Percentiles rank a stretch among this genome's conserved stretches.
phyloP scores from a whole-genome alignment of 768 basidiomycete species.

The Lenzites betulinus region DNA sequence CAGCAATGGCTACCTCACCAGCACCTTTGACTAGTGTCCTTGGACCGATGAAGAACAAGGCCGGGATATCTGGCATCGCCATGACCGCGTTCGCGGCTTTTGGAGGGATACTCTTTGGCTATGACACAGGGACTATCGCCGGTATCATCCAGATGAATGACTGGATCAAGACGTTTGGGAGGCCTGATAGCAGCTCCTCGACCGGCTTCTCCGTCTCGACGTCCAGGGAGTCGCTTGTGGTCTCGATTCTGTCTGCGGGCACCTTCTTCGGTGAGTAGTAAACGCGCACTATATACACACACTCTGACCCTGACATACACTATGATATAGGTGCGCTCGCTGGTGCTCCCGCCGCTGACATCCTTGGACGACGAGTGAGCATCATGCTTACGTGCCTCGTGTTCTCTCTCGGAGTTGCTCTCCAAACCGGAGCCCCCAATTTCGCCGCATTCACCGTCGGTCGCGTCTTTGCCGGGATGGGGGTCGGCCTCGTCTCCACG shows the following conservation, averaged over 20 bases:
- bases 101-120: slow-evolving; percentile 18
- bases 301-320: background rate
- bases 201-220: slow-evolving; percentile 5
- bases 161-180: slow-evolving; percentile 41
- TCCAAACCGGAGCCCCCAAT: slow-evolving; percentile 18
- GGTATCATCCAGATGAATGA: slow-evolving; percentile 65
- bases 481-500: slow-evolving; percentile 75
- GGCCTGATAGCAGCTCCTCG: slow-evolving; percentile 19
- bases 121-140: slow-evolving; percentile 78
- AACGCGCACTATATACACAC: background rate
- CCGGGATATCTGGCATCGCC: slow-evolving; percentile 13
- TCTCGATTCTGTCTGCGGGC: slow-evolving; percentile 76
- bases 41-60: background rate
- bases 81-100: slow-evolving; percentile 36
- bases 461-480: slow-evolving; percentile 76
- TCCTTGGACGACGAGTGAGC: slow-evolving; percentile 48
- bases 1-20: background rate
- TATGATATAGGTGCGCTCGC: slow-evolving; percentile 45
- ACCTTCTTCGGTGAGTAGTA: slow-evolving; percentile 62
- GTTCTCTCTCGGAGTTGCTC: slow-evolving; percentile 52
- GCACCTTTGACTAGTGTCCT: background rate
- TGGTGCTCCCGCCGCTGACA: slow-evolving; percentile 53
- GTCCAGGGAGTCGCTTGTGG: slow-evolving; percentile 38
- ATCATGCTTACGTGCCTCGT: slow-evolving; percentile 46
- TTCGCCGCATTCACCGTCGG: slow-evolving; percentile 64